Base-by-base conservation (phyloP, 306 rosid species). In the Rosa multiflora region DNA sequence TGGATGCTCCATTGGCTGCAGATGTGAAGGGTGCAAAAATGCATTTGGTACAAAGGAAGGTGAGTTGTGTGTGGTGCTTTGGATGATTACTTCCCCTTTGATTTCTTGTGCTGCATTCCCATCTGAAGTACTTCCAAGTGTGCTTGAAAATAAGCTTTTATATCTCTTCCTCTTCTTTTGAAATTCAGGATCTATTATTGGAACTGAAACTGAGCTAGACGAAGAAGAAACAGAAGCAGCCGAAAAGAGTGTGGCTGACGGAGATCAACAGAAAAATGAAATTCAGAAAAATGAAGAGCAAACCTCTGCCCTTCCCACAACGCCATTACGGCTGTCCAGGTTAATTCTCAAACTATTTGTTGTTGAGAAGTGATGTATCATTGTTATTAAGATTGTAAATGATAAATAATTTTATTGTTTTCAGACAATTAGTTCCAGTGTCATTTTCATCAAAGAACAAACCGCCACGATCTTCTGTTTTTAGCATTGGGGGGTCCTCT, bases 11-110 rank as follows among this genome's bases (percentile, higher is more conserved):
- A 72, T 86, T 78, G 64, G 83, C 79, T 94, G 97, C 84, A 86
- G 92, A 86, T 94, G 98, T 69, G 93, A 92, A 84, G 97, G 97
- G 32, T 94, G 99, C 79, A 88, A 88, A 85, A 94, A 94, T 66
- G 82, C 88, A 49, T 86, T 78, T 82, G 99, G 99, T 56, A 91
- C 88, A 86, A 94, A 89, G 85, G 94, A 92, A 81, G 97, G 97
- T 93, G 75, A 87, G 94, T 81, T 21, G 66, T n/a, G 37, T 42
- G 17, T 58, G 52, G 59, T 32, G 79, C 64, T 73, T 77, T 59
- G 3, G 37, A 15, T 52, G 37, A 48, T 51, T 67, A 72, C 46
- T 8, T 20, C 58, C 35, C 20, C 46, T 53, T 77, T 18, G 68
- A 74, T 56, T 58, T 58, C 56, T 58, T 15, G 26, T 48, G 70